Base-by-base conservation (phyloP, 1,284 basidiomycete genomes). In the Microbotryomycetes sp. region DNA sequence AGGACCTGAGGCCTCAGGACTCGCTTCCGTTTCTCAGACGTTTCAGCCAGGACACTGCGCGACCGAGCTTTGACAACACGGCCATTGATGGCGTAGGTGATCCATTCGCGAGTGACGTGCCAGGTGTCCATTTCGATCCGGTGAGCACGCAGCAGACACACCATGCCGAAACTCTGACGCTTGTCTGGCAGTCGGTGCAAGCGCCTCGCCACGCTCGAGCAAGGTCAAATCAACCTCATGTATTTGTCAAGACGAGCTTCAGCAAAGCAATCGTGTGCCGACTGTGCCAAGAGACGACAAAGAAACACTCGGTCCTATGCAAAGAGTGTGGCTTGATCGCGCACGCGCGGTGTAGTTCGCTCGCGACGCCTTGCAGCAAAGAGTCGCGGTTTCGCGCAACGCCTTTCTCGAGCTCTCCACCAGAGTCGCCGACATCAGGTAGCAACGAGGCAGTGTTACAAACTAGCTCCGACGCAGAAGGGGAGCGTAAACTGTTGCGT, bases 11-110 rank as follows among this genome's bases (percentile, higher is more conserved):
- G 23, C 87, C 87, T 41, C 89, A 96, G 74, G 93, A 97, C 72
- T 92, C 89, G 69, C 88, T 97, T 41, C 92, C 92, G 4, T 96
- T 94, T 80, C 79, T 94, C 24, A 85, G 89, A 21, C 85, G 92
- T 3, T 87, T 94, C 73, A 93, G 45, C 3, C 59, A 61, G 21
- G 54, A 60, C 2, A 29, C 46, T 1, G 41, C 23, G 3, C 53
- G 57, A 3, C 45, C 27, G 9, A 50, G 48, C 21, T 23, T 50
- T 23, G 48, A 50, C 21, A 16, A 28, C 9, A 23, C 9, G 21
- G 9, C 21, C 21, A 23, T 50, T 9, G 16, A 21, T 50, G 27
- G 9, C 21, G 9, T 23, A 23, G 21, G 11, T 9, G 48, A 23
- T 23, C 21, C 21, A 23, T 50, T 50, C 16, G 21, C 21, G 48